Evolutionary conservation across 2,329 filamentous ascomycete genomes (phyloP).

Genomic region (Verticillium isaacii): DNA sequence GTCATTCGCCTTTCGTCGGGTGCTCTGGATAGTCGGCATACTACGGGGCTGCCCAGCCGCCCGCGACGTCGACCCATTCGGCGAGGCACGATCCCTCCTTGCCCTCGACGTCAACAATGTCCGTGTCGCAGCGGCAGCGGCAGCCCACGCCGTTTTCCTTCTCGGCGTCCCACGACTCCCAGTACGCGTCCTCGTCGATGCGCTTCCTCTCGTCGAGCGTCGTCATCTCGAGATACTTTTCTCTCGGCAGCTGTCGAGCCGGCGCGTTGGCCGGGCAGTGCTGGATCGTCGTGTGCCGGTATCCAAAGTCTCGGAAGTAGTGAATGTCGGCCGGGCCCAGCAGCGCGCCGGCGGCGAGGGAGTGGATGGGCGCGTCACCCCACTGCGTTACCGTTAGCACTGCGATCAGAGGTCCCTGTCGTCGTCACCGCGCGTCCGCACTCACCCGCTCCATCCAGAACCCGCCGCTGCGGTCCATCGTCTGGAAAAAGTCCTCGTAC

Average conservation of each 20-base stretch:
- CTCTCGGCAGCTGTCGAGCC: constrained; percentile 73
- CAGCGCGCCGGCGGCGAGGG: constrained; percentile 86
- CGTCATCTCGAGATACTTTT: constrained; percentile 77
- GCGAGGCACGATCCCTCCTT: constrained; percentile 93
- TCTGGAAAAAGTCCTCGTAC: constrained; percentile 96
- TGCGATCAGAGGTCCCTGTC: background rate
- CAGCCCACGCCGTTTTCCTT: constrained; percentile 97
- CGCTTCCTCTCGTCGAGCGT: constrained; percentile 78
- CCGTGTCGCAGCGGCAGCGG: constrained; percentile 92
- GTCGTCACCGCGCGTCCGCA: constrained; percentile 4
- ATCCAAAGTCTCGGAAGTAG: constrained; percentile 98
- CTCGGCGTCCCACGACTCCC: constrained; percentile 79
- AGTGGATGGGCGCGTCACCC: constrained; percentile 98
- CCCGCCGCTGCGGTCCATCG: constrained; percentile 96
- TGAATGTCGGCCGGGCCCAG: constrained; percentile 81
- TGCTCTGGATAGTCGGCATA: background rate
- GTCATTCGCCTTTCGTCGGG: background rate
- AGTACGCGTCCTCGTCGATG: constrained; percentile 91
- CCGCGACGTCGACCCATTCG: constrained; percentile 96
- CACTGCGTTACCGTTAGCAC: constrained; percentile 53
- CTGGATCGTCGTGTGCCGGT: constrained; percentile 97
- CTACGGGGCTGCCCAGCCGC: constrained; percentile 67
- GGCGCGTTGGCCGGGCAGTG: constrained; percentile 97
- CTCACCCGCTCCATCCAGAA: constrained; percentile 98
- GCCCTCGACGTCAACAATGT: constrained; percentile 95